Base-by-base conservation (phyloP, 2,329 filamentous ascomycete species). In the Bipolaris zeicola region DNA sequence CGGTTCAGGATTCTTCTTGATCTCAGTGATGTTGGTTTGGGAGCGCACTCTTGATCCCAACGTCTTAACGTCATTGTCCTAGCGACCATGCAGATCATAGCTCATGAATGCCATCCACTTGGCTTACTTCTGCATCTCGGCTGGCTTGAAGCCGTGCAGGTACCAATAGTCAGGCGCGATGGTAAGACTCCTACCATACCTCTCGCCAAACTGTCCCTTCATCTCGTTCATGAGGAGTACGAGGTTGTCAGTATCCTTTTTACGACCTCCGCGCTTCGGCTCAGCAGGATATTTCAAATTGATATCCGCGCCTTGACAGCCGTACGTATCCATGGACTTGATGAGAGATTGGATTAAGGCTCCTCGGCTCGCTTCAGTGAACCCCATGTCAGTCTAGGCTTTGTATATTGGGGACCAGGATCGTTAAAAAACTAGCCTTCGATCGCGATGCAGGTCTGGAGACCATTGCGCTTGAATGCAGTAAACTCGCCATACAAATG, bases 1-100 rank as follows among this genome's bases (percentile, higher is more conserved):
- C 5, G 44, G 51, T n/a, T 36, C 22, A 8, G 28, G 11, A 8
- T 65, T 47, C 14, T 65, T 48, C 3, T 77, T 62, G 22, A 82
- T 82, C 62, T 83, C 79, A 0, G 77, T 79, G 0, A 82, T 58
- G 57, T 83, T 79, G 1, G 80, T 79, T 47, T 82, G 80, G 0
- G 46, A 42, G 6, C 54, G 54, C 7, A 61, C 58, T 2, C 36
- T 45, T 3, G 50, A 55, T 1, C 55, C 56, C 0, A 78, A 46
- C 1, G 63, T 65, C 1, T 71, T 57, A 0, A 73, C 65, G 11
- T 73, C 64, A 0, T 57, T 57, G 55, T 82, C 79, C 66, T 64
- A 70, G 13, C 26, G 26, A 3, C 62, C 63, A 42, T 69, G 61
- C 0, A 66, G 48, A 45, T 67, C 65, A 31, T 60, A 66, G 16